phyloP scores from a whole-genome alignment of 202 grass and related monocot genomes.

The Bolboschoenoplectus hybrid region DNA sequence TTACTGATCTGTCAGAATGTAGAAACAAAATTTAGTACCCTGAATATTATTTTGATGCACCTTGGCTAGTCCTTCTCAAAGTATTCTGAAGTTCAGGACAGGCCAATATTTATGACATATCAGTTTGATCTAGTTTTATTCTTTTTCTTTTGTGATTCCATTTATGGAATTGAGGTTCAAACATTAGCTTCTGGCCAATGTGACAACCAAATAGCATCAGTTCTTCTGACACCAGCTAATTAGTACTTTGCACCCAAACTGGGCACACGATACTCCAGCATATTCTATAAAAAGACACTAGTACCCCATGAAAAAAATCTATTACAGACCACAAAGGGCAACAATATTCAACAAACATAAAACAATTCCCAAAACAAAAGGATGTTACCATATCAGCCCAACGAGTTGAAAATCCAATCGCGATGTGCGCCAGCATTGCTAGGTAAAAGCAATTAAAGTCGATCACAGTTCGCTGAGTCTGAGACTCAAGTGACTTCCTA shows the following conservation, averaged over 20 bases:
- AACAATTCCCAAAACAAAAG: slow-evolving; percentile 31
- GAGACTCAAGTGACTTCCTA: slow-evolving; percentile 82
- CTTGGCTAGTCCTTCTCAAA: neutral
- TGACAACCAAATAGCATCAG: neutral
- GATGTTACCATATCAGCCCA: slow-evolving; percentile 76
- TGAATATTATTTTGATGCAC: slow-evolving; percentile 2
- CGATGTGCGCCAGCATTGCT: slow-evolving; percentile 74
- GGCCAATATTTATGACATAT: slow-evolving; percentile 21
- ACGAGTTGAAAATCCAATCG: slow-evolving; percentile 79
- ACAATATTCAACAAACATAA: slow-evolving; percentile 5
- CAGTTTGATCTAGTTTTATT: slow-evolving; percentile 13
- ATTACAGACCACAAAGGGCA: neutral
- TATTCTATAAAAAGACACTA: neutral
- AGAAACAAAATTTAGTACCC: slow-evolving; percentile 27
- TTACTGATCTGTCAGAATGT: slow-evolving; percentile 70
- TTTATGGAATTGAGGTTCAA: neutral
- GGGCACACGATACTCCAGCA: neutral
- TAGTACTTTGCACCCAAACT: neutral
- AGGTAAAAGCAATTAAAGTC: slow-evolving; percentile 87
- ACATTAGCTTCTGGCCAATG: slow-evolving; percentile 17
- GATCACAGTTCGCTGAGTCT: slow-evolving; percentile 76
- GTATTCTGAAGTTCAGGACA: slow-evolving; percentile 22
- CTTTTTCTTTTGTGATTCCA: slow-evolving; percentile 1
- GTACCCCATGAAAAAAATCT: neutral
- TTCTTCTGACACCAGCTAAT: neutral